Evolutionary conservation across 1,284 basidiomycete genomes (phyloP), one percentile per base, ranked within the genome.

Genomic region (Porodaedalea pini): DNA sequence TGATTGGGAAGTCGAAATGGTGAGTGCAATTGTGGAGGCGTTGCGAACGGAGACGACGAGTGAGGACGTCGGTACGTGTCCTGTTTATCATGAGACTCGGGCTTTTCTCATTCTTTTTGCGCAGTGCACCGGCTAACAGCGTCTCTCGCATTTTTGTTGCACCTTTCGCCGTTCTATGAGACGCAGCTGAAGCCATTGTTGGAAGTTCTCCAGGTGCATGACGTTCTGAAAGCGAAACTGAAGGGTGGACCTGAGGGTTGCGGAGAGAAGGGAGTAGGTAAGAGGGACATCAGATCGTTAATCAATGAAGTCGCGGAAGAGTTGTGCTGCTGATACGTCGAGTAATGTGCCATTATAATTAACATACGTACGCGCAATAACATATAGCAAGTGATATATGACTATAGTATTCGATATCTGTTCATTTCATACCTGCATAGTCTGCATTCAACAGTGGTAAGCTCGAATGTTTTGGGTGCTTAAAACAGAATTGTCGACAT

Each of bases 1-100:
- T 31, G 91, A 94, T 53, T 94, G 91, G 91, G 85, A 92, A 66
- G 75, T 89, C 0, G 93, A 95, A 72, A 71, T 94, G 17, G 73
- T 87, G 2, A 90, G 85, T 64, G 93, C 89, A 0, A 68, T 95
- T 13, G 69, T 93, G 0, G 89, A 92, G 69, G 88, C 86, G 6
- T 70, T 94, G 37, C 77, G 77, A 50, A 78, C 78, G 63, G 92
- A 94, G 71, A 76, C 72, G 53, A 77, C 78, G 61, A 87, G 75
- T 63, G 90, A 92, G 69, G 92, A 93, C 67, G 83, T 89, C 62
- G 84, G 90, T 89, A 60, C 73, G 90, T 83, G 25, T 37, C 17
- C 21, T 44, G 19, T 19, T 10, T 49, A 21, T 15, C 27, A 23
- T 21, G 54, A n/a, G n/a, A n/a, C 19, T 31, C 17, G 31, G 31